Evolutionary conservation across 2,329 filamentous ascomycete species (phyloP).

Genomic region (Calonectria leucothoes): DNA sequence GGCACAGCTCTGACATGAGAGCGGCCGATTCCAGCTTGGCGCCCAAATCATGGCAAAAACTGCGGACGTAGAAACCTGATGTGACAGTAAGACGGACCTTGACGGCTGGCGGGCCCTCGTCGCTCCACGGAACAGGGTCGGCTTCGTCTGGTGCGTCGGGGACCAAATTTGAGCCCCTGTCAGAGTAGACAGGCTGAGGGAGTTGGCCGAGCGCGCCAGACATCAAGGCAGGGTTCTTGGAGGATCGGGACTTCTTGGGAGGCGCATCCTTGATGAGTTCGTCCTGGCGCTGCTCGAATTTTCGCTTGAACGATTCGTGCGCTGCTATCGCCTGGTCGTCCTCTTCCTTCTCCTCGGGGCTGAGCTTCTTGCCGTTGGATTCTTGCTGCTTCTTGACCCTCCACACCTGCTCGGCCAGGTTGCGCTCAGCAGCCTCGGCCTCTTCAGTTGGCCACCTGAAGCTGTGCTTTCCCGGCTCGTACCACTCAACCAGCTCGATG

Average conservation of each 20-base stretch:
- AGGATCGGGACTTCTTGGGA: constrained; percentile 45
- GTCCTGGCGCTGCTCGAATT: constrained; percentile 69
- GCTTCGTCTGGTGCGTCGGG: constrained; percentile 58
- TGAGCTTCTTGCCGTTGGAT: constrained; percentile 60
- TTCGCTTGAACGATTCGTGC: constrained; percentile 68
- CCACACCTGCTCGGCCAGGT: constrained; percentile 79
- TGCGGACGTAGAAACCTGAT: constrained; percentile 96
- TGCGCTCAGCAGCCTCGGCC: constrained; percentile 79
- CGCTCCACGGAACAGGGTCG: constrained; percentile 67
- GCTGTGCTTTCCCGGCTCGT: constrained; percentile 82
- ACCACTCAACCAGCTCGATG: constrained; percentile 86
- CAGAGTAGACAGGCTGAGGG: constrained; percentile 55
- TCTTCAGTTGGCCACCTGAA: constrained; percentile 85
- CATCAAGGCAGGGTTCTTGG: constrained; percentile 60
- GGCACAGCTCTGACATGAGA: constrained; percentile 86
- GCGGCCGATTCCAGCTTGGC: constrained; percentile 83
- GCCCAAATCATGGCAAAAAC: constrained; percentile 91
- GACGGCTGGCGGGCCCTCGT: constrained; percentile 78
- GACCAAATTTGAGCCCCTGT: constrained; percentile 64
- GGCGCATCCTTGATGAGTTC: constrained; percentile 65
- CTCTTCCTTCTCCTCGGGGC: constrained; percentile 65
- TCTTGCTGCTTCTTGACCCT: constrained; percentile 69
- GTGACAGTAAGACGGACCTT: constrained; percentile 92
- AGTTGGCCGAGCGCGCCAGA: constrained; percentile 67
- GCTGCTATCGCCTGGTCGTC: constrained; percentile 66